Conservation (phyloP, 2,329 filamentous ascomycete species). For the Ceratocystis ficicola region DNA sequence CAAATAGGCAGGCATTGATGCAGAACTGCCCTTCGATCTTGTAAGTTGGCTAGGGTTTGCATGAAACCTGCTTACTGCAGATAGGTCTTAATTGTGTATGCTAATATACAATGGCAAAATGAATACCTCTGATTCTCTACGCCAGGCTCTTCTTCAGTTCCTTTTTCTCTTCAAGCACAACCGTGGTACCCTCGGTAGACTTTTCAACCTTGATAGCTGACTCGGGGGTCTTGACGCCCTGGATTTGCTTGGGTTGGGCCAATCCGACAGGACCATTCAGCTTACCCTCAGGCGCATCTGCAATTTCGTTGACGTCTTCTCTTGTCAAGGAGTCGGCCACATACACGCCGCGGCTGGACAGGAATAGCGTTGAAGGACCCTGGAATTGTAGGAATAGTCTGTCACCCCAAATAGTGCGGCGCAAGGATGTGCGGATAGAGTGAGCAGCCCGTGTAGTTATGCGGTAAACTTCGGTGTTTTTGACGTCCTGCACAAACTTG, state of each 20-base stretch:
- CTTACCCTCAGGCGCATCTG: constrained; percentile 63
- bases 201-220: constrained; percentile 43
- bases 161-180: constrained; percentile 50
- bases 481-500: constrained; percentile 61
- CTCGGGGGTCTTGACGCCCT: constrained; percentile 23
- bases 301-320: constrained; percentile 80
- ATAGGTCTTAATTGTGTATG: neutral
- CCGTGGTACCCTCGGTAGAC: constrained; percentile 50
- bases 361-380: constrained; percentile 71
- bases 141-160: constrained; percentile 45
- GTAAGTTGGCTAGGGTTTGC: neutral
- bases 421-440: constrained; percentile 59
- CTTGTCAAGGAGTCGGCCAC: constrained; percentile 65
- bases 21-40: too few species aligned
- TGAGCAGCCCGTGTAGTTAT: constrained; percentile 52
- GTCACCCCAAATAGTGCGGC: constrained; percentile 86
- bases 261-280: constrained; percentile 46
- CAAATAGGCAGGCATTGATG: too few species aligned
- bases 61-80: neutral
- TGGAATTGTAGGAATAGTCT: constrained; percentile 81
- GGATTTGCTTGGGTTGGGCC: constrained; percentile 29
- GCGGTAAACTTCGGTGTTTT: constrained; percentile 61
- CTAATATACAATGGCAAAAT: constrained; percentile 18
- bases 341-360: constrained; percentile 75
- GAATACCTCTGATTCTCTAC: constrained; percentile 24